These are phyloP conservation scores for Lippia alba DNA, from an alignment of 305 asterid genomes.

Conservation along the genomic window DNA sequence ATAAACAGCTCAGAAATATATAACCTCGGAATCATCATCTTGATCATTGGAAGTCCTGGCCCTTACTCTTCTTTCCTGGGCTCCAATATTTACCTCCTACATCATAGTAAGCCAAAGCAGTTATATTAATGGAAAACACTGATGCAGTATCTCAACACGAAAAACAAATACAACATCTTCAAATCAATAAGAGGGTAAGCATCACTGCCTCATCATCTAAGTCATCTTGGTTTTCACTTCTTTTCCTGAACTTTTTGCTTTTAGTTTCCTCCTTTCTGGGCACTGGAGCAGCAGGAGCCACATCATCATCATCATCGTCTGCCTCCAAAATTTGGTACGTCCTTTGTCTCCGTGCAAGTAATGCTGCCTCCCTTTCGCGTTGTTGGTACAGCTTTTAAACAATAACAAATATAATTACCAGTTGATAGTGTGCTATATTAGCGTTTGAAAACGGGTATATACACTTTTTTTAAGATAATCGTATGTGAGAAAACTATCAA, in stretches of 20 bases:
- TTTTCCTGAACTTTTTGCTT: slow-evolving; percentile 76
- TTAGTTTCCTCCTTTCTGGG: slow-evolving; percentile 60
- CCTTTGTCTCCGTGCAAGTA: slow-evolving; percentile 69
- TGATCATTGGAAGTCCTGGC: slow-evolving; percentile 61
- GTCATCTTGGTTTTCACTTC: slow-evolving; percentile 65
- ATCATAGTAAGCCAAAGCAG: slow-evolving; percentile 43
- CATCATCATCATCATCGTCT: slow-evolving; percentile 65
- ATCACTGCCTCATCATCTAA: slow-evolving; percentile 73
- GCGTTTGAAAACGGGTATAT: slow-evolving; percentile 10
- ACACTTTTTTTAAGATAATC: not conserved
- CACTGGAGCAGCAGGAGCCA: slow-evolving; percentile 42
- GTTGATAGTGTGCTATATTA: slow-evolving; percentile 24
- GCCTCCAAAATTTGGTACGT: slow-evolving; percentile 77
- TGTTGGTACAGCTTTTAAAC: slow-evolving; percentile 63
- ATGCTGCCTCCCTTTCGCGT: slow-evolving; percentile 74
- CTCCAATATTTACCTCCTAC: slow-evolving; percentile 48
- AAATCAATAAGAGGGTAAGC: slow-evolving; percentile 40
- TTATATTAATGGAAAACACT: slow-evolving; percentile 34
- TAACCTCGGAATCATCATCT: slow-evolving; percentile 77
- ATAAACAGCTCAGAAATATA: slow-evolving; percentile 15
- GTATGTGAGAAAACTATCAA: slow-evolving; percentile 26
- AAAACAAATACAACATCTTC: slow-evolving; percentile 36
- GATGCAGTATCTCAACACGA: slow-evolving; percentile 36
- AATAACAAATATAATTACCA: not conserved
- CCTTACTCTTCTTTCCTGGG: slow-evolving; percentile 64